A percentile compares a stretch with the other conserved stretches of the same genome.
phyloP scores from a whole-genome alignment of 345 rosid genomes.

The Melaleuca quinquenervia region DNA sequence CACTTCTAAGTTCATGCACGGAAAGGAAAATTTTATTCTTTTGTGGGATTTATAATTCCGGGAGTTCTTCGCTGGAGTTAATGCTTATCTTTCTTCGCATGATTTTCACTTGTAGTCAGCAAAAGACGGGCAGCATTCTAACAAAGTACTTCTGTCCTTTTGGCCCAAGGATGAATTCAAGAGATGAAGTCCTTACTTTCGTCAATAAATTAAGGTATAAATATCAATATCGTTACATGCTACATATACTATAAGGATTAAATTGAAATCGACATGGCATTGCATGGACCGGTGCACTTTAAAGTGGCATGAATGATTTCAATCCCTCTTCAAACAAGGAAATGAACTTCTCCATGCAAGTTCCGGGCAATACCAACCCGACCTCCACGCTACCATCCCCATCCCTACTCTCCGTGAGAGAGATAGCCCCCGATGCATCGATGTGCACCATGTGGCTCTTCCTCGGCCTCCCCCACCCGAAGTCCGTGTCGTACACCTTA shows the following conservation, averaged over 20 bases:
- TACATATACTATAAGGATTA: not conserved
- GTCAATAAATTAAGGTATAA: not conserved
- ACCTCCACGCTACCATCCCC: conserved; percentile 21
- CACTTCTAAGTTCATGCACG: not conserved
- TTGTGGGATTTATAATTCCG: not conserved
- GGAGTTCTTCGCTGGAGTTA: not conserved
- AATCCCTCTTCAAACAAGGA: not conserved
- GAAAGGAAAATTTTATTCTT: not conserved
- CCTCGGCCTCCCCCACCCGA: conserved; percentile 34
- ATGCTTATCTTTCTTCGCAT: not conserved
- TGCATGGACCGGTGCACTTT: not conserved
- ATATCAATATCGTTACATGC: not conserved
- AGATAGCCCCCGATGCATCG: conserved; percentile 3
- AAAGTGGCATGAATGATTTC: not conserved
- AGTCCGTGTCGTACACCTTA: conserved; percentile 16
- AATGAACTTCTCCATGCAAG: conserved; percentile 11
- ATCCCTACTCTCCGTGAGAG: conserved; percentile 6
- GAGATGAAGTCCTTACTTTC: not conserved
- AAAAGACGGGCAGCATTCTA: not conserved
- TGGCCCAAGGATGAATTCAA: not conserved
- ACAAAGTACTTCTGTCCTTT: not conserved
- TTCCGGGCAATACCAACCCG: conserved; percentile 9
- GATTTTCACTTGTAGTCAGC: not conserved
- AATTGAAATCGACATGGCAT: not conserved
- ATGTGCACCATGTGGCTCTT: conserved; percentile 16